Base-by-base conservation (phyloP, 2,329 filamentous ascomycete species). In the Penicillium sp. region DNA sequence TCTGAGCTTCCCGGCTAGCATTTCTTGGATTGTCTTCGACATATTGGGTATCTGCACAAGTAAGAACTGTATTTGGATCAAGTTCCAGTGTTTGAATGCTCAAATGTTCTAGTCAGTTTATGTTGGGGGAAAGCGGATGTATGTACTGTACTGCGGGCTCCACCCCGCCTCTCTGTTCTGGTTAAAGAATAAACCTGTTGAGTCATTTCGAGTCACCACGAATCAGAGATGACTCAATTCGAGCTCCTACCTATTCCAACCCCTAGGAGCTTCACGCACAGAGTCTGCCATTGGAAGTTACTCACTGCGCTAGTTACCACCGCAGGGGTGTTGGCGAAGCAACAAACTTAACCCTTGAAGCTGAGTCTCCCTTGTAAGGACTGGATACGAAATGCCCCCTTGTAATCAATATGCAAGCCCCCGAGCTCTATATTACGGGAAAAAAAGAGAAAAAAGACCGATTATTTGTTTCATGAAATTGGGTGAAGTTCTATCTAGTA, bases 11-110 rank as follows among this genome's bases (percentile, higher is more conserved):
- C 46, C 37, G 2, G 59, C 53, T n/a, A 67, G 49, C 4, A 57
- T 20, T 35, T 64, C 53, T 41, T 66, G 57, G 25, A 67, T 67
- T 15, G 65, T 66, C 11, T 55, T 49, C 11, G 59, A 12, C 62
- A 66, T 66, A 26, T 23, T 50, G 27, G 27, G 37, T 6, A 31
- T 25, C 2, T 31, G 9, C 9, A 6, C 8, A 9, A 29, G n/a
- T n/a, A n/a, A n/a, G n/a, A n/a, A n/a, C n/a, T n/a, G n/a, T n/a
- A n/a, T n/a, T n/a, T n/a, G n/a, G n/a, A 29, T 11, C 11, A 12
- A 29, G 2, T 29, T 35, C 2, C n/a, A n/a, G 15, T n/a, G 7
- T n/a, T 35, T 3, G 8, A 15, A 18, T n/a, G 33, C 18, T n/a
- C 26, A 26, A 44, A 15, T 44, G n/a, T n/a, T 20, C 22, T 44